Evolutionary conservation across 2,329 filamentous ascomycete species (phyloP), one percentile per base, ranked within the genome.

Genomic region (Colletotrichum tropicale): DNA sequence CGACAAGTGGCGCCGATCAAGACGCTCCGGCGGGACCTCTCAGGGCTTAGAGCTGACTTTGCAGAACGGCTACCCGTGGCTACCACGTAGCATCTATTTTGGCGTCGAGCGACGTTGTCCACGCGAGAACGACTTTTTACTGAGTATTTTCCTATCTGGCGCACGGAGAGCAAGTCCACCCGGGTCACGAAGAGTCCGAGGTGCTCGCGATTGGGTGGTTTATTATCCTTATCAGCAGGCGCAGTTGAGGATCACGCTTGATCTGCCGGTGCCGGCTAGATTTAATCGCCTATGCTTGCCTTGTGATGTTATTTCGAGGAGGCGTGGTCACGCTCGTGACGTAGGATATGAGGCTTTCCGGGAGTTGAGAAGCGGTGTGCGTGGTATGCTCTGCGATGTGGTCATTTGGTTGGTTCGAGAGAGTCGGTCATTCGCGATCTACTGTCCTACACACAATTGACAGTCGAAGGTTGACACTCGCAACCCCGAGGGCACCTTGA

Each of bases 1-100:
- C 8, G 55, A 62, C 36, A 61, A 30, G 67, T 52, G 48, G 68
- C 61, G 52, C 61, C 24, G 24, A 61, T 66, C 72, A 12, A 48
- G 30, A 38, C 61, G 69, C 68, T 52, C n/a, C 43, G 43, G 43
- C 43, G 43, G 43, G 43, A n/a, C n/a, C n/a, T 48, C 43, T 48
- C 43, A 52, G n/a, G 43, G 43, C 43, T 52, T 52, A 21, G 43
- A 52, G n/a, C 43, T 52, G 43, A 52, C 43, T 21, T 21, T 52
- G n/a, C 43, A 52, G 55, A 58, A 30, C 6, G 9, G 6, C 26
- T 30, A 58, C 21, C 55, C 16, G 32, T 34, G 32, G 3, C 61
- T 38, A 64, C 58, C 28, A 61, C 58, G 18, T 30, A 58, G 24
- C 55, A 58, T 52, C 10, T 13, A n/a, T 1, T 52, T 52, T 52